Evolutionary conservation across 2,329 filamentous ascomycete species (phyloP).

Genomic region (Venturiaceae sp.): DNA sequence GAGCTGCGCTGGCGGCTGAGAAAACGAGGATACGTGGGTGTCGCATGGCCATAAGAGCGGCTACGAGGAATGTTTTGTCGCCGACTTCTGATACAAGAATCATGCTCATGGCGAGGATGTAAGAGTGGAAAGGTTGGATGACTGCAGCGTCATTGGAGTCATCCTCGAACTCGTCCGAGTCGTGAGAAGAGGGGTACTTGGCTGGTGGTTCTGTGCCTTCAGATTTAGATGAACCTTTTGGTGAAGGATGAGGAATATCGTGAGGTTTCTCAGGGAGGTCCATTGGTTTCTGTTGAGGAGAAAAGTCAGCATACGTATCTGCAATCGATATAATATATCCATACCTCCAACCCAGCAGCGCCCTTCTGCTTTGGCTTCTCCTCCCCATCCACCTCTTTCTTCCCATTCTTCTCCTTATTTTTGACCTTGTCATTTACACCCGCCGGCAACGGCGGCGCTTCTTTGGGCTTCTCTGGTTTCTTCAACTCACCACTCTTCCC

Average conservation of each 20-base stretch:
- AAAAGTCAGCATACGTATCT: background rate
- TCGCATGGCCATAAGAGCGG: conserved; percentile 98
- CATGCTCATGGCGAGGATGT: conserved; percentile 89
- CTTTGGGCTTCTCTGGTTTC: conserved; percentile 74
- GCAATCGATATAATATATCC: conserved; percentile 10
- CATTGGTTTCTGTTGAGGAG: conserved; percentile 62
- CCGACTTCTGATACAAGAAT: conserved; percentile 94
- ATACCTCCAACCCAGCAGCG: conserved; percentile 44
- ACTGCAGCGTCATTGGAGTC: conserved; percentile 44
- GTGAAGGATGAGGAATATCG: conserved; percentile 62
- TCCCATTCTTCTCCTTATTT: conserved; percentile 19
- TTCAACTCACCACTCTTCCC: conserved; percentile 33
- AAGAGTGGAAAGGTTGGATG: conserved; percentile 78
- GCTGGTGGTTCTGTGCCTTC: background rate
- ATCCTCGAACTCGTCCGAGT: conserved; percentile 20
- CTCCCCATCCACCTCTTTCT: conserved; percentile 30
- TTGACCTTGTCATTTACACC: conserved; percentile 62
- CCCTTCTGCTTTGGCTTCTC: conserved; percentile 30
- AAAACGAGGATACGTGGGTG: conserved; percentile 91
- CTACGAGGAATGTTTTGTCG: conserved; percentile 97
- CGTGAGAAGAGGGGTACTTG: conserved; percentile 14
- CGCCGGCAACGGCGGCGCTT: conserved; percentile 70
- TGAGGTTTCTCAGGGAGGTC: conserved; percentile 72
- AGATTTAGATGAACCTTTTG: conserved; percentile 51
- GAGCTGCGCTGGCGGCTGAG: conserved; percentile 81